phyloP scores from a whole-genome alignment of 2,329 filamentous ascomycete species.

The Botrytis cinerea region DNA sequence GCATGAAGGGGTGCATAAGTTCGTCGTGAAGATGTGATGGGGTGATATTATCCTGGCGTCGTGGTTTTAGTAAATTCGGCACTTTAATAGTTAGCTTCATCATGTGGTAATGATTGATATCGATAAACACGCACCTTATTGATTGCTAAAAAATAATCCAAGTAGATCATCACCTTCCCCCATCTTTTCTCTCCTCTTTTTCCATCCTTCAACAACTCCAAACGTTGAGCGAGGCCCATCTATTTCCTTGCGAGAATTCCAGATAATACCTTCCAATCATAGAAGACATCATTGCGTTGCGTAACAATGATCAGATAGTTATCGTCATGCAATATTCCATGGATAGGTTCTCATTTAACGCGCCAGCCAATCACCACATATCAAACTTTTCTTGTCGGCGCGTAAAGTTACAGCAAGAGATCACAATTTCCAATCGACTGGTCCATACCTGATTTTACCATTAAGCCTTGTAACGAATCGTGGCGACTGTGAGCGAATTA shows the following conservation, averaged over 20 bases:
- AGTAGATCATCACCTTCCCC: neutral
- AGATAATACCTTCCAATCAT: neutral
- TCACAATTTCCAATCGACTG: slow-evolving; percentile 20
- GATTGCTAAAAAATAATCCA: neutral
- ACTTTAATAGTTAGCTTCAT: neutral
- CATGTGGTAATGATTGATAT: neutral
- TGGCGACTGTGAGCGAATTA: slow-evolving; percentile 39
- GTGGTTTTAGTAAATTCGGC: neutral
- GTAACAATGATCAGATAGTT: neutral
- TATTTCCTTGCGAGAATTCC: neutral
- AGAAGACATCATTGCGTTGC: neutral
- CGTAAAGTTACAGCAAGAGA: slow-evolving; percentile 38
- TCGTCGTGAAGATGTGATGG: neutral
- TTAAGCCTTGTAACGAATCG: slow-evolving; percentile 24
- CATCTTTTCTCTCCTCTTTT: neutral
- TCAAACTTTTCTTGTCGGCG: slow-evolving; percentile 31
- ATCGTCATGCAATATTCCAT: neutral
- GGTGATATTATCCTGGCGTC: neutral
- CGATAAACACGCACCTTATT: neutral
- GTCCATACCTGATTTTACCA: slow-evolving; percentile 27
- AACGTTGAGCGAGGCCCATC: neutral
- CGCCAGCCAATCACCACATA: slow-evolving; percentile 27
- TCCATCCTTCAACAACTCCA: neutral
- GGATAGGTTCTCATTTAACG: slow-evolving; percentile 24
- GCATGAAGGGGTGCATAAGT: neutral